Base-by-base conservation (phyloP, 306 rosid species). In the Crataegus laevigata region DNA sequence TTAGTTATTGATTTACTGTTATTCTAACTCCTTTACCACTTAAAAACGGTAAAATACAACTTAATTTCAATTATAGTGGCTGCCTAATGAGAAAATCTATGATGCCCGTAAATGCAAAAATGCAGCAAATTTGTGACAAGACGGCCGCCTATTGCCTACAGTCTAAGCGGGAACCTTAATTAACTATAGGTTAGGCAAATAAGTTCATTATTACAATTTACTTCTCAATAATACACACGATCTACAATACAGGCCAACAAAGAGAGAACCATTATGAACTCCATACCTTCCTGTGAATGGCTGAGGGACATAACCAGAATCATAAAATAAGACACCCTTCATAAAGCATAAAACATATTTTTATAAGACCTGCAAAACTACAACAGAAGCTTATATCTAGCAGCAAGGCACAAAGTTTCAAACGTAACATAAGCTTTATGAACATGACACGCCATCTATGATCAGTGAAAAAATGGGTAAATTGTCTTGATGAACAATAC, bases 341-440 rank as follows among this genome's bases (percentile, higher is more conserved):
- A 72, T 17, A 64, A 78, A 66, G 73, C 76, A 68, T 47, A 55
- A 63, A 24, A 84, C 73, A 78, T 75, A 51, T 77, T 58, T 78
- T 52, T 77, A 69, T 34, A 74, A 72, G 43, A 80, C 90, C 89
- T 79, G 87, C 86, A 90, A 85, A 81, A 86, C 89, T 86, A 78
- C 73, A 69, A 32, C 1, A 25, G 42, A 64, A 79, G 38, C 32
- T 43, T 30, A 67, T 69, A 30, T 58, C 57, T 38, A 64, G 13
- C 64, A 25, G 58, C 58, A 40, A 47, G 38, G 34, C 32, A 36
- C 42, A 47, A 17, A 71, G 43, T 71, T 71, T 50, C 25, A 19
- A 25, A 51, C 42, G n/a, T 43, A 42, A 4, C 6, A 12, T 67
- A 71, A 50, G 47, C 3, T 25, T 38, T 77, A 47, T 36, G 38